Percentiles rank a stretch among this genome's conserved stretches.
These are phyloP conservation scores for Torulaspora franciscae DNA, from an alignment of 805 yeast genomes.

Conservation along the genomic window DNA sequence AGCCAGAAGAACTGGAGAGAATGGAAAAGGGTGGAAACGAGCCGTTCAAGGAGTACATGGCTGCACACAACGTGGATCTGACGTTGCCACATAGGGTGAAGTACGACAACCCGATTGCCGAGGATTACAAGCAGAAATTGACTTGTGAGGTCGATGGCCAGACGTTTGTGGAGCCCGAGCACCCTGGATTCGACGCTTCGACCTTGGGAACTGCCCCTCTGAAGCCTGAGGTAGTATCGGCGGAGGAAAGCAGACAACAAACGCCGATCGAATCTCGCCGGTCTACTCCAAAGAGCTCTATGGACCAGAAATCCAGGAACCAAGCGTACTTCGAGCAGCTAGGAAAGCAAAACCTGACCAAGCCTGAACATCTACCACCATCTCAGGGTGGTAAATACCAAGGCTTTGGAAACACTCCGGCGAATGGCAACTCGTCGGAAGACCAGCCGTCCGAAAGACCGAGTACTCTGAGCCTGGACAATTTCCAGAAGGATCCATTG, in stretches of 20 bases:
- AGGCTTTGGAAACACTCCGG: conserved; percentile 84
- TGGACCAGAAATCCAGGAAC: conserved; percentile 51
- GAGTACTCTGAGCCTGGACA: conserved; percentile 54
- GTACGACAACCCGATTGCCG: conserved; percentile 88
- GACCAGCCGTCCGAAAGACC: conserved; percentile 22
- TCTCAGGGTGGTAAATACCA: conserved; percentile 89
- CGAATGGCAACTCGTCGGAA: conserved; percentile 12
- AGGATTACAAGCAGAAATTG: conserved; percentile 81
- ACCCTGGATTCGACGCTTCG: conserved; percentile 38
- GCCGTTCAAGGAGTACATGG: conserved; percentile 63
- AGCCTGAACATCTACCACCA: conserved; percentile 81
- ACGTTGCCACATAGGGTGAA: conserved; percentile 62
- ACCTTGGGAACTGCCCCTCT: conserved; percentile 8
- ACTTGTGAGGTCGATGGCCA: conserved; percentile 70
- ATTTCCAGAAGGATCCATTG: conserved; percentile 75
- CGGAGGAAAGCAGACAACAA: conserved; percentile 15
- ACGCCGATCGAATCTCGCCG: conserved; percentile 41
- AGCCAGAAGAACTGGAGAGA: conserved; percentile 79
- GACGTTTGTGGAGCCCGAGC: conserved; percentile 63
- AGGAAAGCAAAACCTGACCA: conserved; percentile 63
- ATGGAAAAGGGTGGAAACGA: conserved; percentile 96
- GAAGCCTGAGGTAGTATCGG: conserved; percentile 6
- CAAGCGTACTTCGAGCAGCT: conserved; percentile 78
- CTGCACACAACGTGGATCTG: conserved; percentile 63
- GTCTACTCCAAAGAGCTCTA: conserved; percentile 33